A percentile compares a stretch with the other conserved stretches of the same genome.
phyloP scores from a whole-genome alignment of 495 filamentous ascomycete genomes.

The Venustampulla echinocandica region DNA sequence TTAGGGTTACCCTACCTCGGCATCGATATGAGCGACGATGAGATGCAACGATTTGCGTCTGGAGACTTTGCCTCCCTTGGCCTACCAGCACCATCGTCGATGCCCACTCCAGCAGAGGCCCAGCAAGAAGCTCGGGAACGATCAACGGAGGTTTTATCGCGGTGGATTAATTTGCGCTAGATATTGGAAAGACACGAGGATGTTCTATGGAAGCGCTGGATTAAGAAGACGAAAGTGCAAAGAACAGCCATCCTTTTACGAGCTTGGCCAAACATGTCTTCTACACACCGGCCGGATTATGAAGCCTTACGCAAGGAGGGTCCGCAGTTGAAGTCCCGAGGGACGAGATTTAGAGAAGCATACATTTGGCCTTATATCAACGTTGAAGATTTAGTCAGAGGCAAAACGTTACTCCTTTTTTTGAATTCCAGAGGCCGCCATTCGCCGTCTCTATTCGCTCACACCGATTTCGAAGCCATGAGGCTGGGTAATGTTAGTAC shows the following conservation, averaged over 20 bases:
- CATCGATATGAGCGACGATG: too few relatives aligned
- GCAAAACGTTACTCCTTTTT: constrained; percentile 36
- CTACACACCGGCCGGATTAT: constrained; percentile 42
- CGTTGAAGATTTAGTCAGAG: constrained; percentile 41
- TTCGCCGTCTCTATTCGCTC: constrained; percentile 31
- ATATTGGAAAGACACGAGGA: constrained; percentile 33
- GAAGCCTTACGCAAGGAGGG: constrained; percentile 29
- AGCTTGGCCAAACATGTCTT: constrained; percentile 29
- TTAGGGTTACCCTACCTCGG: too few relatives aligned
- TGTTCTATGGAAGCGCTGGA: constrained; percentile 36
- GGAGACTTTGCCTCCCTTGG: too few relatives aligned
- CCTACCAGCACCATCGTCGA: too few relatives aligned
- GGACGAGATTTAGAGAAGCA: constrained; percentile 21
- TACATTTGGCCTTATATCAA: constrained; percentile 51
- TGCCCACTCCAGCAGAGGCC: too few relatives aligned
- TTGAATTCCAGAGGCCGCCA: constrained; percentile 40
- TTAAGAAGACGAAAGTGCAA: constrained; percentile 33
- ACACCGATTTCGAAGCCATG: constrained; percentile 24
- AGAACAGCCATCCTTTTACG: constrained; percentile 26
- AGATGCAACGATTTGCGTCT: too few relatives aligned
- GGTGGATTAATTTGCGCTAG: too few relatives aligned
- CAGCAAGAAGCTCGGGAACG: too few relatives aligned
- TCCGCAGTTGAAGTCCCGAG: constrained; percentile 2
- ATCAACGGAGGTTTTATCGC: too few relatives aligned
- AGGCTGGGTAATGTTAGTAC: constrained; percentile 23